Base-by-base conservation (phyloP, 2,329 filamentous ascomycete genomes). In the Dothidotthia symphoricarpi region DNA sequence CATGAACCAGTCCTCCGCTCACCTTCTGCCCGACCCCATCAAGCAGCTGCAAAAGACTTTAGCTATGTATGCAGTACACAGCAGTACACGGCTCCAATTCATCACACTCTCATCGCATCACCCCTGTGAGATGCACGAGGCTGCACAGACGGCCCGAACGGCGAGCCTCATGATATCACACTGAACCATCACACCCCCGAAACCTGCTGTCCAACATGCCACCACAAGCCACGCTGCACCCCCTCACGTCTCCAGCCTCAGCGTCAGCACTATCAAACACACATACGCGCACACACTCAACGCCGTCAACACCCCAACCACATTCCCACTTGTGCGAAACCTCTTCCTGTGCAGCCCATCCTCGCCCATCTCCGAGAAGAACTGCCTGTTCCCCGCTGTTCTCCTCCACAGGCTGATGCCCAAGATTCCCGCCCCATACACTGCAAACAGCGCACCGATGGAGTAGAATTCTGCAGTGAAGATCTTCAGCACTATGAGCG, bases 391-490 rank as follows among this genome's bases (percentile, higher is more conserved):
- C 40, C 93, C 62, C 64, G 39, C 30, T 24, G 19, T 4, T 54
- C 43, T 55, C 50, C 42, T 26, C 29, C 38, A 94, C 36, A 88
- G 73, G 55, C 88, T 86, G 43, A 94, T 88, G 16, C 87, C 75
- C 61, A 97, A 74, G 31, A 98, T 80, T 6, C 88, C 87, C 3
- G 84, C 82, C 10, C 91, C 93, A 61, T 97, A 97, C 32, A 88
- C 83, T 28, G 93, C 90, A 64, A 96, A 96, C 22, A 98, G 75
- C 6, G 93, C 93, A n/a, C 93, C 93, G 47, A 96, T 95, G 53
- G 85, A 82, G 70, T 97, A 97, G 74, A 98, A 97, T 63, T 97
- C 93, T 35, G 83, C 80, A 7, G 89, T 96, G 72, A 98, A 97
- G 68, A 98, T 94, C 72, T 94, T 95, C 53, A 95, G 81, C 35